Percentiles rank a stretch among this genome's conserved stretches.
Conservation (phyloP, 23 red algal genomes). For the Gracilaria vermiculophylla region DNA sequence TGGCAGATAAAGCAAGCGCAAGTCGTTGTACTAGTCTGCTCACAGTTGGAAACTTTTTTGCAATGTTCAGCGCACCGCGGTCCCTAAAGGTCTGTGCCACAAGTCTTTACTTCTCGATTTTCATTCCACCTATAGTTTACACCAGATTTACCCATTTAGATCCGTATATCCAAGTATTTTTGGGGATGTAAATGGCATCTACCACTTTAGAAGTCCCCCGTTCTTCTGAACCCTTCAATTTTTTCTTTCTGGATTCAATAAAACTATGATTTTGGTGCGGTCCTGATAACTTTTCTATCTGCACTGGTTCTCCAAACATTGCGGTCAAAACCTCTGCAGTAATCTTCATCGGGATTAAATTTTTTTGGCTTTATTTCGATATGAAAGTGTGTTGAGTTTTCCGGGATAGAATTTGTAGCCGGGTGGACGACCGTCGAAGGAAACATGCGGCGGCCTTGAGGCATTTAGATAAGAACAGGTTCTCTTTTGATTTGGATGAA, state of each 20-base stretch:
- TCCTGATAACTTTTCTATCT: background rate
- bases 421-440: background rate
- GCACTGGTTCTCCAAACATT: too few species aligned
- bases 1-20: background rate
- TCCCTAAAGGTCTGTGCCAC: background rate
- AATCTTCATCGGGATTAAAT: too few species aligned
- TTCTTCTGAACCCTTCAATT: background rate
- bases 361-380: background rate
- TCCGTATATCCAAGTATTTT: constrained; percentile 18
- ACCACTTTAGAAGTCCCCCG: constrained; percentile 2
- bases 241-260: background rate
- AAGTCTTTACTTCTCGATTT: background rate
- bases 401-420: background rate
- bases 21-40: background rate
- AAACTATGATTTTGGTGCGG: background rate
- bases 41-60: constrained; percentile 12
- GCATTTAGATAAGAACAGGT: background rate
- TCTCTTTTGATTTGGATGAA: background rate
- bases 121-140: background rate
- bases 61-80: background rate
- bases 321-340: too few species aligned
- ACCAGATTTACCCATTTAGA: background rate
- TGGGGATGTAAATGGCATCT: background rate
- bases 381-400: background rate
- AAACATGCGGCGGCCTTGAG: background rate